Base-by-base conservation (phyloP, 1,284 basidiomycete species). In the Sphaerobolus stellatus region DNA sequence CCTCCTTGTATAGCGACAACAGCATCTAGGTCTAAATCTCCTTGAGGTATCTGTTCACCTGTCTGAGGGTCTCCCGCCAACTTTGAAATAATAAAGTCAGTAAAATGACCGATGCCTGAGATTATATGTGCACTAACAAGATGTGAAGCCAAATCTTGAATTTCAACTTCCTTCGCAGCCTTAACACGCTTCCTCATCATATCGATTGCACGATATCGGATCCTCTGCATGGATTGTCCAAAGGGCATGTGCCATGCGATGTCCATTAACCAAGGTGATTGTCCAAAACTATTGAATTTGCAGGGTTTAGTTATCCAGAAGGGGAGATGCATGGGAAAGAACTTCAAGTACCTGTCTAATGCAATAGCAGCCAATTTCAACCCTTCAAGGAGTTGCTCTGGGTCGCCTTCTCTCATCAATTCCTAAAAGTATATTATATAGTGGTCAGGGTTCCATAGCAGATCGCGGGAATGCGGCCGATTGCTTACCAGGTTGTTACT, bases 391-490 rank as follows among this genome's bases (percentile, higher is more conserved):
- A 64, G 45, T 28, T 55, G 52, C 14, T 62, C 48, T 0, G 61
- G 45, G 45, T 66, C 64, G 3, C 61, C 64, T 31, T 59, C 52
- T 31, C 50, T 38, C 63, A 66, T 61, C 4, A 66, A 50, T 43
- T 64, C 61, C 50, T 51, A 40, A 4, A 22, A n/a, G 22, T 4
- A 22, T n/a, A 50, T 36, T 27, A 24, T n/a, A 4, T n/a, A n/a
- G n/a, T n/a, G n/a, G n/a, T 13, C 18, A 9, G 22, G 27, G 18
- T 6, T 18, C 13, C 30, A 20, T 20, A 11, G 16, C 20, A 8
- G 8, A 28, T 14, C 8, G 28, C 18, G 5, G n/a, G 22, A 24
- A n/a, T 43, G 38, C 13, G 18, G 3, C 27, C 38, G 29, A 24
- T 27, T 5, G 2, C 24, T 48, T 48, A 51, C 50, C 29, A 63